phyloP scores from a whole-genome alignment of 2,329 filamentous ascomycete species.

The Aspergillus ochraceus region DNA sequence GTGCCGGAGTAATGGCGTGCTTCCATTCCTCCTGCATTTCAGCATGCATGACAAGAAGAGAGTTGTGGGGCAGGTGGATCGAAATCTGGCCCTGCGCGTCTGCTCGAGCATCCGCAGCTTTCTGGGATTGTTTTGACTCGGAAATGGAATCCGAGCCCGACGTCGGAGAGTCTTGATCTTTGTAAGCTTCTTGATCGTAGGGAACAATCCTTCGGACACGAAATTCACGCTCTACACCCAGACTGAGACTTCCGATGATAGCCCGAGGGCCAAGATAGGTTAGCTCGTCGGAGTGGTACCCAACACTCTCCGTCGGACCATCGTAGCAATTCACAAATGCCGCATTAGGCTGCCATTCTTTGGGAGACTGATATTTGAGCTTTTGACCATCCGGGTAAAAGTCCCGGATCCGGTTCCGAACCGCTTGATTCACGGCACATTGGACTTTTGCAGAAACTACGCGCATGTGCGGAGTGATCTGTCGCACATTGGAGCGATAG shows the following conservation, averaged over 20 bases:
- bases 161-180: conserved; percentile 7
- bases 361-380: conserved; percentile 72
- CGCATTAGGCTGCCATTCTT: conserved; percentile 78
- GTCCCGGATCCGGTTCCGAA: conserved; percentile 67
- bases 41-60: conserved; percentile 90
- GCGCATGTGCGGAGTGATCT: conserved; percentile 72
- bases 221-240: conserved; percentile 93
- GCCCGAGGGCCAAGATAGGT: conserved; percentile 89
- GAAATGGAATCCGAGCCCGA: conserved; percentile 2
- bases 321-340: conserved; percentile 95
- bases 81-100: conserved; percentile 82
- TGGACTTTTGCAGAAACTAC: conserved; percentile 70
- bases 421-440: conserved; percentile 72
- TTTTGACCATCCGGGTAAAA: conserved; percentile 70
- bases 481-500: conserved; percentile 71
- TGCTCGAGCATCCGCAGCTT: conserved; percentile 30
- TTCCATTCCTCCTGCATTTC: conserved; percentile 99
- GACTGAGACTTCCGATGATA: conserved; percentile 83
- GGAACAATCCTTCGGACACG: conserved; percentile 76
- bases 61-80: conserved; percentile 93
- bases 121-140: conserved; percentile 4
- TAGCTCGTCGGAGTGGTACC: conserved; percentile 89
- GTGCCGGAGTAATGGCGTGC: conserved; percentile 75
- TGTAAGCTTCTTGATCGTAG: conserved; percentile 23
- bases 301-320: conserved; percentile 77